These are phyloP conservation scores for Lablab purpureus DNA, from an alignment of 306 rosid species.

Conservation along the genomic window DNA sequence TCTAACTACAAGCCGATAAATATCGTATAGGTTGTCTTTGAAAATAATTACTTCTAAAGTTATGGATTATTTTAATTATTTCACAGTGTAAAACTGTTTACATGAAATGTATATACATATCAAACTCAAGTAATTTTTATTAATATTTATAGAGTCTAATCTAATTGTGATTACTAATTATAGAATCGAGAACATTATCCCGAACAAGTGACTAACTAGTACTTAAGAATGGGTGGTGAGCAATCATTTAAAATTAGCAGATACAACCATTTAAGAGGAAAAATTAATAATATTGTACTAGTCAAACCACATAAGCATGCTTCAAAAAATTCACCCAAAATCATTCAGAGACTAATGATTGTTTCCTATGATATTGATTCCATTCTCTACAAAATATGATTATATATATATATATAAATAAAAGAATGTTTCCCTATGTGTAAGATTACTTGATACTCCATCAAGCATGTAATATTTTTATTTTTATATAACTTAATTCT, in stretches of 20 bases:
- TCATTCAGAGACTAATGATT: conserved; percentile 19
- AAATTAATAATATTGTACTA: conserved; percentile 3
- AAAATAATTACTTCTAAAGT: no score
- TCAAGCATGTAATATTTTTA: no score
- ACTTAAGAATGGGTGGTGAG: background rate
- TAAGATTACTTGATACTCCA: no score
- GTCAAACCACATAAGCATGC: conserved; percentile 42
- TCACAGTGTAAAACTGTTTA: no score
- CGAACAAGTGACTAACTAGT: background rate
- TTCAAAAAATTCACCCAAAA: conserved; percentile 21
- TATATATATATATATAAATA: background rate
- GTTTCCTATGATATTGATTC: conserved; percentile 24
- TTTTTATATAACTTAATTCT: no score
- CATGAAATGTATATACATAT: no score
- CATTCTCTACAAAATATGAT: background rate
- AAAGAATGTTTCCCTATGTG: no score
- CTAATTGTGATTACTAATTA: background rate
- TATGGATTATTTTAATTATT: no score
- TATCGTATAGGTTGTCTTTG: no score
- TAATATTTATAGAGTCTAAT: background rate
- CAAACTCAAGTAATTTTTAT: no score
- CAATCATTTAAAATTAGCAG: conserved; percentile 6
- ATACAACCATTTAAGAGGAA: background rate
- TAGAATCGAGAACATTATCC: background rate
- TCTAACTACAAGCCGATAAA: no score